A percentile compares a stretch with the other conserved stretches of the same genome.
Conservation (phyloP, 2,329 filamentous ascomycete species). For the Taxawa tesnikishii region DNA sequence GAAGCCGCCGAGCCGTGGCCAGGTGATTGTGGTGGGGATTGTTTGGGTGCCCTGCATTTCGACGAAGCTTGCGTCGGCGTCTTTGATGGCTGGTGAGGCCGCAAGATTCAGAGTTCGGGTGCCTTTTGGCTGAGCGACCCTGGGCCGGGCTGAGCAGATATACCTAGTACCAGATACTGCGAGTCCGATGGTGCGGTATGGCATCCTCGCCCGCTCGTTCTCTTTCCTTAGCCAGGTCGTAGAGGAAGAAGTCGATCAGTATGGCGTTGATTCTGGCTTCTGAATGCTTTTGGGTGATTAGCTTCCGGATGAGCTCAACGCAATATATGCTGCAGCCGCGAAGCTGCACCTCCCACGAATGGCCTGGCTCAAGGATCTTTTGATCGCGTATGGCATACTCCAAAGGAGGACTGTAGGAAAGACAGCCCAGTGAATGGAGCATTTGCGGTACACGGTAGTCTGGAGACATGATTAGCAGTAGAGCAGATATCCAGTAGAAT, state of each 20-base stretch:
- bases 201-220: slow-evolving; percentile 43
- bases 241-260: slow-evolving; percentile 92
- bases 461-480: slow-evolving; percentile 12
- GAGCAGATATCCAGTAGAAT: background rate
- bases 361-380: slow-evolving; percentile 56
- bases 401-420: slow-evolving; percentile 73
- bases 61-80: too few relatives aligned
- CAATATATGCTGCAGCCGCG: slow-evolving; percentile 94
- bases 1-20: too few relatives aligned
- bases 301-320: slow-evolving; percentile 72
- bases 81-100: too few relatives aligned
- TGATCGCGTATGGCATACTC: slow-evolving; percentile 55
- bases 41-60: too few relatives aligned
- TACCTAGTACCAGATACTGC: slow-evolving; percentile 82
- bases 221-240: slow-evolving; percentile 82
- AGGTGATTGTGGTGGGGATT: too few relatives aligned
- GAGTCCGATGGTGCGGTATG: slow-evolving; percentile 75
- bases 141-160: too few relatives aligned
- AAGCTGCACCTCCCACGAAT: slow-evolving; percentile 74
- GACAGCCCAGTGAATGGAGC: slow-evolving; percentile 66
- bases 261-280: slow-evolving; percentile 68
- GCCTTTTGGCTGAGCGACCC: too few relatives aligned
- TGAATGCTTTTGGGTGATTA: slow-evolving; percentile 65
- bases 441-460: slow-evolving; percentile 97
- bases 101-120: too few relatives aligned